These are phyloP conservation scores for Lepraria neglecta DNA, from an alignment of 495 filamentous ascomycete species.

Conservation along the genomic window DNA sequence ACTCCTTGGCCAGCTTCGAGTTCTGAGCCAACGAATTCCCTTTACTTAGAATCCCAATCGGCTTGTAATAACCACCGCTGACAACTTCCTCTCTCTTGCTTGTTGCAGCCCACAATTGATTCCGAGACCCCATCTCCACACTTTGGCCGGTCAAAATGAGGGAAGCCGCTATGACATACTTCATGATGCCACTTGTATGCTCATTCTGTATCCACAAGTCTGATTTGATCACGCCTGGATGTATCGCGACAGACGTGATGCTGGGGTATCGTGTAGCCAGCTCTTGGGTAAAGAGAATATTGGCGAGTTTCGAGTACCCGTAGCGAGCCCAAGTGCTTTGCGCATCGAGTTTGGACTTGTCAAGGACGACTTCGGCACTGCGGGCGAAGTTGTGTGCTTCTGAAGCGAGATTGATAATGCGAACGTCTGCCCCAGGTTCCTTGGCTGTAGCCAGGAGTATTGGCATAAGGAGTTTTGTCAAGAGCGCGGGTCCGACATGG, in stretches of 20 bases:
- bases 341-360: slow-evolving; percentile 28
- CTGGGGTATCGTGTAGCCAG: slow-evolving; percentile 52
- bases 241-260: slow-evolving; percentile 52
- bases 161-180: slow-evolving; percentile 23
- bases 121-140: slow-evolving; percentile 46
- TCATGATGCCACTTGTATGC: slow-evolving; percentile 28
- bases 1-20: slow-evolving; percentile 40
- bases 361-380: slow-evolving; percentile 33
- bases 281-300: slow-evolving; percentile 57
- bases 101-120: slow-evolving; percentile 51
- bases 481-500: slow-evolving; percentile 60
- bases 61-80: slow-evolving; percentile 54
- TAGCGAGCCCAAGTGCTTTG: slow-evolving; percentile 48
- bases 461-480: slow-evolving; percentile 57
- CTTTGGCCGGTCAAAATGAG: slow-evolving; percentile 24
- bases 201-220: slow-evolving; percentile 41
- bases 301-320: slow-evolving; percentile 61
- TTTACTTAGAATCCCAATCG: slow-evolving; percentile 42
- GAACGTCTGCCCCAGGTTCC: slow-evolving; percentile 36
- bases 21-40: slow-evolving; percentile 40
- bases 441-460: slow-evolving; percentile 47
- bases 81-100: slow-evolving; percentile 36
- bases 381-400: slow-evolving; percentile 35
- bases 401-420: slow-evolving; percentile 44
- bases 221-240: slow-evolving; percentile 61